Evolutionary conservation across 257 asterid species (phyloP).

Genomic region (Solanum pinnatisectum): DNA sequence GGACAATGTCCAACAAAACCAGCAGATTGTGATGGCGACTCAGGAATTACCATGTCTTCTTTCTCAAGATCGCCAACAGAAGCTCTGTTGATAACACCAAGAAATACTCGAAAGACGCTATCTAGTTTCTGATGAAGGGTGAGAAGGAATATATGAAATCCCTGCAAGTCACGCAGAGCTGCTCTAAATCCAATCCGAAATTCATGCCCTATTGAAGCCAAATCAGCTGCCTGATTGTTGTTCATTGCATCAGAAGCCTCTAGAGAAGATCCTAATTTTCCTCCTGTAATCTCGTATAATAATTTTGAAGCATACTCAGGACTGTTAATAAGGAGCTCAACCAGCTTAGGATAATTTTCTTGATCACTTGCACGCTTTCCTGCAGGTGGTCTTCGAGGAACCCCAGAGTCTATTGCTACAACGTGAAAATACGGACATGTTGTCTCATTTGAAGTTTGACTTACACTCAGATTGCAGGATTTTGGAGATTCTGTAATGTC

Average conservation of each 20-base stretch:
- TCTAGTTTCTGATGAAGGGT: constrained; percentile 95
- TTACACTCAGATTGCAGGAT: constrained; percentile 52
- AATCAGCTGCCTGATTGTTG: constrained; percentile 30
- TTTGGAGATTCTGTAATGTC: constrained; percentile 68
- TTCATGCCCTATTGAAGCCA: constrained; percentile 45
- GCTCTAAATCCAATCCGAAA: constrained; percentile 89
- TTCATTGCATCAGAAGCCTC: constrained; percentile 27
- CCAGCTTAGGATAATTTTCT: constrained; percentile 80
- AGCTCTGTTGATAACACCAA: constrained; percentile 45
- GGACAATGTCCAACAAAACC: constrained; percentile 29
- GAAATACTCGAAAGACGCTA: constrained; percentile 52
- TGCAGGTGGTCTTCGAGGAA: constrained; percentile 99
- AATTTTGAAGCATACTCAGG: constrained; percentile 65
- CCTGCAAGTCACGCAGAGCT: constrained; percentile 83
- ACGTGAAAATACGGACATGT: constrained; percentile 39
- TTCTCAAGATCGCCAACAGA: constrained; percentile 66
- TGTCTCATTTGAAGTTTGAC: constrained; percentile 39
- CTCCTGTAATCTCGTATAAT: constrained; percentile 71
- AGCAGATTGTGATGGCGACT: constrained; percentile 45
- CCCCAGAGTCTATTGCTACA: constrained; percentile 95
- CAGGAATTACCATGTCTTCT: constrained; percentile 57
- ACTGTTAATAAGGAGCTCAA: constrained; percentile 89
- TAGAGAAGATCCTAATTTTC: constrained; percentile 56
- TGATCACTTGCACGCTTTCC: constrained; percentile 90
- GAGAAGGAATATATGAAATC: constrained; percentile 88